Evolutionary conservation across 768 basidiomycete genomes (phyloP), one percentile per base, ranked within the genome.

Genomic region (Clitopilus hobsonii): DNA sequence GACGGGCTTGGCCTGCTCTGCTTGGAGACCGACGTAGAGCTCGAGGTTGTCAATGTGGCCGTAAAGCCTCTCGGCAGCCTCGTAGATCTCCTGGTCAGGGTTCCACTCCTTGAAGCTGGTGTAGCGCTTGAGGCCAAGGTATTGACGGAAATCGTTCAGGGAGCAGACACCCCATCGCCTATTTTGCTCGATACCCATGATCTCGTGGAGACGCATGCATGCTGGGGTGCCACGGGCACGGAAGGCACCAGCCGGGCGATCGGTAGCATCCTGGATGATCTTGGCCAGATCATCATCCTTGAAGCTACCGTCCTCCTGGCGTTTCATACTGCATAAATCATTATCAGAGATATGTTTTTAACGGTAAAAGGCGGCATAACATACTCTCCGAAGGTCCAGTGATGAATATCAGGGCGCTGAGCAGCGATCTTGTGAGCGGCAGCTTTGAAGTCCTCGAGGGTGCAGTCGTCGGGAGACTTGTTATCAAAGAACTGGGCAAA

Each of bases 111-210:
- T 66, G 76, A 94, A 94, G 48, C 61, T 80, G 5, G 74, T 65
- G 67, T 85, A 91, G 89, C 89, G 75, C 67, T 89, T 91, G 48
- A 94, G 64, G 10, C 90, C 91, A 49, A 94, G 73, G 74, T 83
- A 93, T 80, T 85, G 52, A 8, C 13, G 51, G 70, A 94, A 94
- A 56, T 93, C 91, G 58, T 94, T 94, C 58, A 94, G 66, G 1
- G 87, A 85, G 65, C 91, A 93, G 18, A 86, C 84, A 48, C 90
- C 91, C 91, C 91, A 94, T 20, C 64, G 59, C 26, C 91, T 80
- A 63, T 81, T 87, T 55, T 86, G 77, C 61, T 88, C 83, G 47
- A 94, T 92, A 38, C 89, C 89, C 88, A 94, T 88, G 36, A 92
- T 75, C 65, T 94, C 92, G 57, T 91, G 81, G 23, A 91, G 63